Conservation (phyloP, 257 asterid genomes). For the Lithospermum erythrorhizon region DNA sequence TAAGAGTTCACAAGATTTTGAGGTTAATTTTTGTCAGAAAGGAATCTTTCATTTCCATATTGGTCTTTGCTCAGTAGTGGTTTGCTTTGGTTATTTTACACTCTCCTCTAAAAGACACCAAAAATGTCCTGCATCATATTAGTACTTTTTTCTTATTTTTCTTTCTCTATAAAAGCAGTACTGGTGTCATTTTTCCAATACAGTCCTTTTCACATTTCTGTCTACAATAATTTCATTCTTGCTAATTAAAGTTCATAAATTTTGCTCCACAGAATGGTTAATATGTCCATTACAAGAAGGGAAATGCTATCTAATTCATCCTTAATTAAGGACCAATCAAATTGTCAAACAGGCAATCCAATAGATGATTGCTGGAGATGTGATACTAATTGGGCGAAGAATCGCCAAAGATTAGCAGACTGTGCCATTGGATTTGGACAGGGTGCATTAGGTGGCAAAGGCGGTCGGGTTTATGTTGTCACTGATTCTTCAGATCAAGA, state of each 20-base stretch:
- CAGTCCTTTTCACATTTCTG: constrained; percentile 5
- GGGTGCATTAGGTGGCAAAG: constrained; percentile 21
- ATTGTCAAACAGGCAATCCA: constrained; percentile 23
- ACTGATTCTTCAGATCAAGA: constrained; percentile 16
- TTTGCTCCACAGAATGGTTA: constrained; percentile 9
- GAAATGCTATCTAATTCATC: constrained; percentile 1
- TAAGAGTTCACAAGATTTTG: neutral
- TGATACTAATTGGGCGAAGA: constrained; percentile 14
- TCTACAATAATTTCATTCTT: neutral
- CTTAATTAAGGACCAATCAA: neutral
- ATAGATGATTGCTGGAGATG: constrained; percentile 29
- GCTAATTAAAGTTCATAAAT: neutral
- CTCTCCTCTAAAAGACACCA: neutral
- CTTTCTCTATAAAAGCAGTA: neutral
- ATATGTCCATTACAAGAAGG: constrained; percentile 16
- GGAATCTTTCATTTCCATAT: neutral
- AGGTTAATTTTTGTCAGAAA: too few species aligned
- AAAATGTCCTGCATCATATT: constrained; percentile 6
- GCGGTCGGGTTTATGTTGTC: constrained; percentile 16
- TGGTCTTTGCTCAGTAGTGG: neutral
- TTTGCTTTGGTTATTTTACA: neutral
- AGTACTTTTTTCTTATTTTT: constrained; percentile 4
- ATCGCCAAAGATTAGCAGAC: constrained; percentile 24
- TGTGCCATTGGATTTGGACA: constrained; percentile 21
- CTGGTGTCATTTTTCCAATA: neutral